Percentiles rank a stretch among this genome's conserved stretches.
Evolutionary conservation across 192 early-diverging fungal species (phyloP).

Genomic region (Coemansia sp.): DNA sequence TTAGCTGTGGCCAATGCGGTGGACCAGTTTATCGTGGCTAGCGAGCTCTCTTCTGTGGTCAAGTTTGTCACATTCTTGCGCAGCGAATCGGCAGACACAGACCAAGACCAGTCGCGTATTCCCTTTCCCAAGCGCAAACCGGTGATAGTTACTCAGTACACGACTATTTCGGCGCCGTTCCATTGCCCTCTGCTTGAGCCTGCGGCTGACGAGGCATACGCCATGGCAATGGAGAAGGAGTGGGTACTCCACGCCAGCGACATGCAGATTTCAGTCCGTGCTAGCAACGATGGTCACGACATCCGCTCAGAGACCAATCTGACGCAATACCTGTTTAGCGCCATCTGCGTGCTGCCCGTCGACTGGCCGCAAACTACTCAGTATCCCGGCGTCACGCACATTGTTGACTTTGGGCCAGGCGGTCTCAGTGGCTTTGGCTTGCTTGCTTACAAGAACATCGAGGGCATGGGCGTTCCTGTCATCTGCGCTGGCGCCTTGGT

Average conservation of each 20-base stretch:
- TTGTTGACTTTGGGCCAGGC: conserved; percentile 96
- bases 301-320: conserved; percentile 63
- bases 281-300: conserved; percentile 83
- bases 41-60: not conserved
- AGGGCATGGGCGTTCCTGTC: conserved; percentile 79
- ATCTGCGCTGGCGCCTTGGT: conserved; percentile 31
- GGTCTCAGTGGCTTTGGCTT: conserved; percentile 84
- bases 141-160: conserved; percentile 76
- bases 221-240: conserved; percentile 19
- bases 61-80: conserved; percentile 17
- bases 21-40: conserved; percentile 31
- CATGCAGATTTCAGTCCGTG: conserved; percentile 67
- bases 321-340: conserved; percentile 68
- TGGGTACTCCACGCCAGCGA: conserved; percentile 23
- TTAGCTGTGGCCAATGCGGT: conserved; percentile 34
- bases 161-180: conserved; percentile 89
- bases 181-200: conserved; percentile 28
- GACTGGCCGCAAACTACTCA: conserved; percentile 67
- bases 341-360: conserved; percentile 67
- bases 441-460: conserved; percentile 85
- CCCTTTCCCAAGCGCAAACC: conserved; percentile 81
- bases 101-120: conserved; percentile 67
- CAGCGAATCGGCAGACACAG: conserved; percentile 12
- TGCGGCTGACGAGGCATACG: not conserved
- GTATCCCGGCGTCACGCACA: conserved; percentile 71